phyloP scores from a whole-genome alignment of 495 filamentous ascomycete genomes.

The Parmelia sp. region DNA sequence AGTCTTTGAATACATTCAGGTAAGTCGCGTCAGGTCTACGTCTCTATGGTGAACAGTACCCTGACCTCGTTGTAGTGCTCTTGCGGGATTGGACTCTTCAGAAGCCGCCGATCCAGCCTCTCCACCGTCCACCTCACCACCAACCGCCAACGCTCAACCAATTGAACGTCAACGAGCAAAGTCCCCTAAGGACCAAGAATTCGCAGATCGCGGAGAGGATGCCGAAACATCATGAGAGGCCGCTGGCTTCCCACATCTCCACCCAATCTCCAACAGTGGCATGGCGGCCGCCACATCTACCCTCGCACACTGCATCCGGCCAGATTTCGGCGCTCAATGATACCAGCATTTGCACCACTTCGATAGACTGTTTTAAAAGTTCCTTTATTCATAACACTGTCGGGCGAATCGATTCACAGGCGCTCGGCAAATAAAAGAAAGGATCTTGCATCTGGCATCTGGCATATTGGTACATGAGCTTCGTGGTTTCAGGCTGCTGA shows the following conservation, averaged over 20 bases:
- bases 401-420: conserved; percentile 16
- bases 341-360: conserved; percentile 16
- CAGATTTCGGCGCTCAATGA: conserved; percentile 11
- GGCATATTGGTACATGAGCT: conserved; percentile 15
- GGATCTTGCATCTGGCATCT: conserved; percentile 10
- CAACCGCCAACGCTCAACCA: conserved; percentile 41
- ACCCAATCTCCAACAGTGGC: conserved; percentile 4
- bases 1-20: conserved; percentile 85
- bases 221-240: conserved; percentile 15
- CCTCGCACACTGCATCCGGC: not conserved
- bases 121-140: conserved; percentile 55
- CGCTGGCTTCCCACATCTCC: conserved; percentile 1
- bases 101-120: conserved; percentile 48
- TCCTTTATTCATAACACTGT: conserved; percentile 11
- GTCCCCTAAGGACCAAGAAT: conserved; percentile 10
- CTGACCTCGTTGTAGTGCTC: conserved; percentile 40
- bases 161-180: conserved; percentile 15
- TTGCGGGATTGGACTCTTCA: conserved; percentile 49
- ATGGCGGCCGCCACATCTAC: not conserved
- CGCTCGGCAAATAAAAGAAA: conserved; percentile 13
- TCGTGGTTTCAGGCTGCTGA: not conserved
- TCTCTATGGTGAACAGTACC: conserved; percentile 25
- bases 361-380: conserved; percentile 18
- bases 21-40: conserved; percentile 34
- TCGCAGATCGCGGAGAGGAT: not conserved